phyloP scores from a whole-genome alignment of 1,284 basidiomycete genomes.

The Albatrellus sp. region DNA sequence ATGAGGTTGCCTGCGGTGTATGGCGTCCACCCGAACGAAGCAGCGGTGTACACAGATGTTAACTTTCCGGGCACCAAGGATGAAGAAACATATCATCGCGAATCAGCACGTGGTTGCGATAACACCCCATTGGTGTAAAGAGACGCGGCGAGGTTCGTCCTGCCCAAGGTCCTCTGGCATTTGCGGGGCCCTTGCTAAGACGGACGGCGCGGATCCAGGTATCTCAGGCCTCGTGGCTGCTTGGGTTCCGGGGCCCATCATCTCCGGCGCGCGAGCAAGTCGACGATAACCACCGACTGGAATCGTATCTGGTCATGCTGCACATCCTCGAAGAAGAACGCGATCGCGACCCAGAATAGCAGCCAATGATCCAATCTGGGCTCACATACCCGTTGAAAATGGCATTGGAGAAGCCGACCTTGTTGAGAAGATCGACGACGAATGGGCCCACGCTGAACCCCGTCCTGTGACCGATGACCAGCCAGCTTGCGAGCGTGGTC shows the following conservation, averaged over 20 bases:
- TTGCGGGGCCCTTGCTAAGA: too few species aligned
- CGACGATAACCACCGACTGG: background rate
- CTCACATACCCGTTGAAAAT: slow-evolving; percentile 55
- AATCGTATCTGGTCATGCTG: slow-evolving; percentile 10
- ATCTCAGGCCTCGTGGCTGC: background rate
- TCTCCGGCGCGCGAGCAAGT: slow-evolving; percentile 3
- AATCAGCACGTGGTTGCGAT: slow-evolving; percentile 61
- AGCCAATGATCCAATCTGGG: slow-evolving; percentile 59
- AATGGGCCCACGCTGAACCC: slow-evolving; percentile 60
- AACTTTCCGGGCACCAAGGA: slow-evolving; percentile 60
- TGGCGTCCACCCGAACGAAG: slow-evolving; percentile 42
- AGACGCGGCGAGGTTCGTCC: slow-evolving; percentile 7
- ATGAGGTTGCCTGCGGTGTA: slow-evolving; percentile 61
- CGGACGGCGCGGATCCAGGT: background rate
- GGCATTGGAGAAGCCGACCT: slow-evolving; percentile 34
- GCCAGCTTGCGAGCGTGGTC: slow-evolving; percentile 50
- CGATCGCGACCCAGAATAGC: slow-evolving; percentile 34
- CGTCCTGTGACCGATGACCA: slow-evolving; percentile 50
- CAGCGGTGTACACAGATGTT: slow-evolving; percentile 51
- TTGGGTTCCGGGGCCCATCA: background rate
- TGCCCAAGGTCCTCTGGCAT: too few species aligned
- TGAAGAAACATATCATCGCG: slow-evolving; percentile 63
- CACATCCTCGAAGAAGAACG: slow-evolving; percentile 41
- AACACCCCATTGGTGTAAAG: slow-evolving; percentile 36
- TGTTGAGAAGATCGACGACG: slow-evolving; percentile 49